Percentiles rank a stretch among this genome's conserved stretches.
Conservation (phyloP, 169 alveolate genomes). For the Theileria parva region DNA sequence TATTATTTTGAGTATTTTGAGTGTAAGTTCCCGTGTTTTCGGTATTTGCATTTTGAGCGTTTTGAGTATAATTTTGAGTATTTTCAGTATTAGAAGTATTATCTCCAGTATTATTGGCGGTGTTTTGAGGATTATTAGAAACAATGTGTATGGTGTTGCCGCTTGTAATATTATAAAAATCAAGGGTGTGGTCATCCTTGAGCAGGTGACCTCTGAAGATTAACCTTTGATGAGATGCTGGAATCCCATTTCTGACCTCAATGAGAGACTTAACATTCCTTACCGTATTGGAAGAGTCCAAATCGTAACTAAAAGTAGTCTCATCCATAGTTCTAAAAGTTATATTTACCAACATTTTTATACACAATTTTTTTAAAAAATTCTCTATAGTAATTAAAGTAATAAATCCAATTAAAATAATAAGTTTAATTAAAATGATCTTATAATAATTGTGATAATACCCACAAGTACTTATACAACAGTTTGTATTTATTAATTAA, state of each 20-base stretch:
- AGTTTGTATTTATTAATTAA: background rate
- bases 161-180: conserved; percentile 16
- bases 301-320: background rate
- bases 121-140: background rate
- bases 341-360: conserved; percentile 8
- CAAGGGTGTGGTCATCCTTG: conserved; percentile 43
- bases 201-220: conserved; percentile 58
- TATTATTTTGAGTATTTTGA: no score
- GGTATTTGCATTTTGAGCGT: background rate
- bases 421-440: background rate
- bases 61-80: background rate
- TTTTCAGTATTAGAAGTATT: background rate
- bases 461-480: background rate
- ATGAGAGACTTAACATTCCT: conserved; percentile 38
- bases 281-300: conserved; percentile 10
- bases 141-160: conserved; percentile 51
- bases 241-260: conserved; percentile 28
- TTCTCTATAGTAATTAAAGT: no score
- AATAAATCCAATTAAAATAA: background rate
- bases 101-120: background rate
- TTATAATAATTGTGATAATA: background rate
- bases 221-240: conserved; percentile 42
- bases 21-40: background rate
- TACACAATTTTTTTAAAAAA: background rate
- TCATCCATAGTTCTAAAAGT: conserved; percentile 35